phyloP scores from a whole-genome alignment of 306 rosid genomes.

The Rosa multiflora region DNA sequence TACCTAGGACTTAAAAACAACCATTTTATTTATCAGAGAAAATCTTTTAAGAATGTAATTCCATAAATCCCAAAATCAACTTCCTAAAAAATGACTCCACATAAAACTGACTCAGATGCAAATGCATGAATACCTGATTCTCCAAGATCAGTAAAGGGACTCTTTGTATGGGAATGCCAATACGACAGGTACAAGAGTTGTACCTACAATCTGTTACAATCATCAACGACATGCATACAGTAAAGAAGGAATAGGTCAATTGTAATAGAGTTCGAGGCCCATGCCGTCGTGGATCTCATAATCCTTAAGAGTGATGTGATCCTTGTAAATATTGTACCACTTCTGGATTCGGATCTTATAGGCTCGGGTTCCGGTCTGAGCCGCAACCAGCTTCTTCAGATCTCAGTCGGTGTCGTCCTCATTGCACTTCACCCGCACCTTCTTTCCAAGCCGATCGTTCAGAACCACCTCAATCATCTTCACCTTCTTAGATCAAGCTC shows the following conservation, averaged over 20 bases:
- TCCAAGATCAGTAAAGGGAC: too few relatives aligned
- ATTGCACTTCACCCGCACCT: slow-evolving; percentile 91
- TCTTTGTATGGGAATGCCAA: too few relatives aligned
- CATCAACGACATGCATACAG: too few relatives aligned
- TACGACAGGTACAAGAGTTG: too few relatives aligned
- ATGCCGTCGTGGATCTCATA: slow-evolving; percentile 91
- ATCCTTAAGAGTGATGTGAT: slow-evolving; percentile 86
- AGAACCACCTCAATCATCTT: slow-evolving; percentile 95
- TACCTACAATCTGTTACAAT: too few relatives aligned
- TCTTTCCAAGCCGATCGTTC: slow-evolving; percentile 89
- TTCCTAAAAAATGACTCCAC: too few relatives aligned
- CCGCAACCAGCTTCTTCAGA: slow-evolving; percentile 88
- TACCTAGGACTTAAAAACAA: too few relatives aligned
- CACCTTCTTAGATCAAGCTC: background rate
- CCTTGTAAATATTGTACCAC: slow-evolving; percentile 83
- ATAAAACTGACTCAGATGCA: too few relatives aligned
- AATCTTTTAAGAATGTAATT: too few relatives aligned
- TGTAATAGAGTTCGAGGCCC: slow-evolving; percentile 98
- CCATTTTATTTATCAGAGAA: too few relatives aligned
- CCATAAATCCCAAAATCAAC: too few relatives aligned
- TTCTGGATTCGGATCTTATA: slow-evolving; percentile 85
- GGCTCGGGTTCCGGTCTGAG: slow-evolving; percentile 84
- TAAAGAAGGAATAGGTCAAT: slow-evolving; percentile 18
- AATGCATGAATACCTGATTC: too few relatives aligned
- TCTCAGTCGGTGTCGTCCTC: slow-evolving; percentile 90